Evolutionary conservation across 306 rosid genomes (phyloP), one percentile per base, ranked within the genome.

Genomic region (Betula pendula): DNA sequence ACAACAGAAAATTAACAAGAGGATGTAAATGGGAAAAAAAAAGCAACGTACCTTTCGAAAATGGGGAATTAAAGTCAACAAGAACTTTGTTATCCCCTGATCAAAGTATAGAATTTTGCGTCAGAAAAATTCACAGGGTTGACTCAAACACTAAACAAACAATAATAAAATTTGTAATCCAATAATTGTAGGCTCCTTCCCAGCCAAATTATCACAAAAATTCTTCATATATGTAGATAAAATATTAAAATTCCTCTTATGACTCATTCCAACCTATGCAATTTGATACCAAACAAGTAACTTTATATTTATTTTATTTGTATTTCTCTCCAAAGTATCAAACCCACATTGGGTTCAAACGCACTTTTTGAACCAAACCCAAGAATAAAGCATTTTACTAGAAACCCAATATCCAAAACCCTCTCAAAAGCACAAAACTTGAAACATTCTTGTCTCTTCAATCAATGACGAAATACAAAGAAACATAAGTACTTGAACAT

Each of bases 41-140:
- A 73, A 66, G 38, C 31, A 8, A 40, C 24, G 6, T 79, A 94
- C 98, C 98, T 92, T 94, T 77, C 96, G 87, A 80, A 94, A 92
- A 82, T 94, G 72, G 16, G 98, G 98, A 81, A 92, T 92, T 70
- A 70, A 58, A 77, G 98, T 92, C 60, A 92, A 68, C 15, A 94
- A 73, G 72, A 94, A 92, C 42, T 89, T 90, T 56, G 98, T 89
- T 40, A 71, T 81, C 31, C 98, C 98, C 97, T 90, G 92, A 22
- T 31, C 50, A 75, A 68, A 79, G 13, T 14, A 65, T 16, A 81
- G 19, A 71, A n/a, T 20, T 79, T 6, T 48, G 24, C 15, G 50
- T 40, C 8, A 80, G 19, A 77, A 82, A 59, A 78, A 51, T 31
- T 16, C 58, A 33, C 29, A 48, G 70, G 50, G 55, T 49, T 17